These are phyloP conservation scores for Tephrocybe sp. DNA, from an alignment of 768 basidiomycete genomes.

Conservation along the genomic window DNA sequence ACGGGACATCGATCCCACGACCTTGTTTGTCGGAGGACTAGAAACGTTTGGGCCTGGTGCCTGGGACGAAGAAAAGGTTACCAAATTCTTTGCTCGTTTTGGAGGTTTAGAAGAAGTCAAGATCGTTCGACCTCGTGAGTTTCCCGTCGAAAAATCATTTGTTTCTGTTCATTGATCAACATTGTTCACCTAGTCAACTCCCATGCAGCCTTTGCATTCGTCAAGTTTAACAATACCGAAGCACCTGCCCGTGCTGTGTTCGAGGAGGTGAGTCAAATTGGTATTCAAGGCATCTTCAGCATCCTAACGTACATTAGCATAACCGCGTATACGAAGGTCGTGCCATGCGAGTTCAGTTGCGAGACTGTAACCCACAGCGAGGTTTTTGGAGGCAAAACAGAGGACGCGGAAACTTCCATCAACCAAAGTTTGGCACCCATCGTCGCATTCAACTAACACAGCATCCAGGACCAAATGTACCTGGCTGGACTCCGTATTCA, in stretches of 20 bases:
- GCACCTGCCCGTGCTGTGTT: conserved; percentile 64
- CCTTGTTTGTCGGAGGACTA: conserved; percentile 76
- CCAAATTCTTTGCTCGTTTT: conserved; percentile 57
- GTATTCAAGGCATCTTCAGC: neutral
- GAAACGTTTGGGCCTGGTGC: conserved; percentile 58
- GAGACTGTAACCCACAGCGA: conserved; percentile 63
- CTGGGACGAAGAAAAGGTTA: conserved; percentile 69
- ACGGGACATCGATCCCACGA: conserved; percentile 57
- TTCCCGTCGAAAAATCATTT: neutral
- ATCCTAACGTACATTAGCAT: conserved; percentile 57
- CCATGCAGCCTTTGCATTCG: conserved; percentile 74
- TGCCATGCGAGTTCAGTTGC: conserved; percentile 70
- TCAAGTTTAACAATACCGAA: conserved; percentile 64
- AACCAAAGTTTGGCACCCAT: conserved; percentile 25
- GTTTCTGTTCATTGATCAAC: neutral
- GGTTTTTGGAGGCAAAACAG: conserved; percentile 45
- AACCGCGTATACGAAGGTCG: conserved; percentile 68
- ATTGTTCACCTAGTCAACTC: conserved; percentile 47
- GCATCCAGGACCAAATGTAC: conserved; percentile 26
- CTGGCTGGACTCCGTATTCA: conserved; percentile 32
- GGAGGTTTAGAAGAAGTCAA: conserved; percentile 64
- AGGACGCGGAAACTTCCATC: conserved; percentile 39
- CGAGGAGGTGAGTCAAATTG: conserved; percentile 48
- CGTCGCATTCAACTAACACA: conserved; percentile 25
- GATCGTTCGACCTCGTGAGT: conserved; percentile 61